Evolutionary conservation across 2,329 filamentous ascomycete species (phyloP).

Genomic region (Metarhizium album): DNA sequence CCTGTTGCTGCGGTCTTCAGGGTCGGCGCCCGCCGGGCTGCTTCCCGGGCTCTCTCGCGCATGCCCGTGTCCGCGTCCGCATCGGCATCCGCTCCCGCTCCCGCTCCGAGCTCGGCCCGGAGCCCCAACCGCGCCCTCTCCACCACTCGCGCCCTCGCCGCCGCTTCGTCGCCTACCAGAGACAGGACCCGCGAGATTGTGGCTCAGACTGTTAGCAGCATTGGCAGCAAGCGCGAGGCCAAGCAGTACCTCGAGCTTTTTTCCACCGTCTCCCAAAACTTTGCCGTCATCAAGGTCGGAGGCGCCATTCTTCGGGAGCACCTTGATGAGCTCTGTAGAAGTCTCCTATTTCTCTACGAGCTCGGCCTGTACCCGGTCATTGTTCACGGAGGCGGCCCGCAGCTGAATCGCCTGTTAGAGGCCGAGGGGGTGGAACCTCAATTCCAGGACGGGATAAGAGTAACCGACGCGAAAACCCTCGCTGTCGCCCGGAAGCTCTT

Average conservation of each 20-base stretch:
- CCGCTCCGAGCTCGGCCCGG: background rate
- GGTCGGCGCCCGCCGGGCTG: too few relatives aligned
- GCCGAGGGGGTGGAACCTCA: constrained; percentile 87
- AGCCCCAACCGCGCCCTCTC: background rate
- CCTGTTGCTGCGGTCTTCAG: too few relatives aligned
- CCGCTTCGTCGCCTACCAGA: background rate
- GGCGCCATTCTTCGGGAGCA: constrained; percentile 93
- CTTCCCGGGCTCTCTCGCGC: too few relatives aligned
- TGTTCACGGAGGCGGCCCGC: constrained; percentile 88
- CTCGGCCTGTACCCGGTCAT: constrained; percentile 92
- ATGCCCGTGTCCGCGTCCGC: too few relatives aligned
- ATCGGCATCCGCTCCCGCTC: too few relatives aligned
- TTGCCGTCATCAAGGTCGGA: constrained; percentile 96
- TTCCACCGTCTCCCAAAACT: constrained; percentile 91
- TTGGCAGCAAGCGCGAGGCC: constrained; percentile 90
- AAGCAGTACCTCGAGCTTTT: constrained; percentile 98
- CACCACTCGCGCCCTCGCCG: background rate
- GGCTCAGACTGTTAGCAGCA: constrained; percentile 68
- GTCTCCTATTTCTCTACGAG: constrained; percentile 84
- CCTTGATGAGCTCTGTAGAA: constrained; percentile 80
- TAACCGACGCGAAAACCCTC: constrained; percentile 92
- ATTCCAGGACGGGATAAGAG: constrained; percentile 91
- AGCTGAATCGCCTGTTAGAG: constrained; percentile 85
- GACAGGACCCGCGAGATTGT: constrained; percentile 26
- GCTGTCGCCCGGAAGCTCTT: constrained; percentile 87